Evolutionary conservation across 768 basidiomycete genomes (phyloP), one percentile per base, ranked within the genome.

Genomic region (Macrocybe gigantea): DNA sequence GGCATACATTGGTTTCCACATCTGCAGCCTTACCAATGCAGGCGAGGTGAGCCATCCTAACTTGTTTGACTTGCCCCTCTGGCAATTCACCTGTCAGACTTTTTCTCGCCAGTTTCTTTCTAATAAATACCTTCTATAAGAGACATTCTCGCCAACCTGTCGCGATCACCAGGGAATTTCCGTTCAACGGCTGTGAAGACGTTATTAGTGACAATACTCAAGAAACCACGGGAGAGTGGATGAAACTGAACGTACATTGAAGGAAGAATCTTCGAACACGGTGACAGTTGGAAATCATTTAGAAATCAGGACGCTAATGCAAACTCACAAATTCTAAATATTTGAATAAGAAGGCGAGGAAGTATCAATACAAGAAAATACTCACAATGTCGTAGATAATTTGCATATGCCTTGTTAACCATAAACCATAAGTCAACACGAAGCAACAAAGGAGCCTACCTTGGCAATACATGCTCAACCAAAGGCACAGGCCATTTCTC

Each of bases 401-500:
- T 60, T 95, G 90, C 80, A 94, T 70, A 59, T 93, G 92, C 51
- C 90, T 74, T 30, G n/a, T 41, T 22, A 44, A 33, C 29, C 39
- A 40, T 47, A 32, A 46, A 33, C 10, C 14, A 42, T 30, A 7
- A 7, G 13, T 7, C 15, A 14, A 7, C 13, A 7, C n/a, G 3
- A 12, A 48, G 33, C 33, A 39, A 14, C 31, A 39, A n/a, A 30
- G 41, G n/a, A 40, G 37, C 67, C 36, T 64, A 81, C 73, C 85
- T 79, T 3, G 93, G 93, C 11, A 97, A 71, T 38, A 97, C 74
- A 61, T 88, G 80, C 60, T 92, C 80, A 58, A 99, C 64, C 49
- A 99, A 68, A 11, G 88, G 80, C 36, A 98, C 86, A 5, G 90
- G 77, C 96, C 96, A 99, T 66, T 90, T 96, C 72, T 90, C 87